Conservation (phyloP, 768 basidiomycete genomes). For the Serendipita vermifera region DNA sequence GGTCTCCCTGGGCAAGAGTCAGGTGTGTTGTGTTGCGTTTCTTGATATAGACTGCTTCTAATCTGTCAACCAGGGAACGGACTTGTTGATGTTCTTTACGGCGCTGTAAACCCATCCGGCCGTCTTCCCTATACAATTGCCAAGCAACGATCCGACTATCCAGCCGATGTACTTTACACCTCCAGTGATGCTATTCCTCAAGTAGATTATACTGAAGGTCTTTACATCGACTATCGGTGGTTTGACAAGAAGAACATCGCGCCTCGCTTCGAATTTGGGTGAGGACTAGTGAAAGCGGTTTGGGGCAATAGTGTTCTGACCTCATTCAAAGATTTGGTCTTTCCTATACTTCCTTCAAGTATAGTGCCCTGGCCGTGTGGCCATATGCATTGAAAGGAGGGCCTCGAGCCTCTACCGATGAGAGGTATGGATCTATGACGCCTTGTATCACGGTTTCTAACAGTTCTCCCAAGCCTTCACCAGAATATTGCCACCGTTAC, state of each 20-base stretch:
- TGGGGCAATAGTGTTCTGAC: too few species aligned
- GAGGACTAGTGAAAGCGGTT: not conserved
- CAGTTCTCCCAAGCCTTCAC: not conserved
- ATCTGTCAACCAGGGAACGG: slow-evolving; percentile 17
- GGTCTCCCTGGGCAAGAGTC: slow-evolving; percentile 26
- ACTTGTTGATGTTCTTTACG: slow-evolving; percentile 29
- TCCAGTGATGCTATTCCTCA: slow-evolving; percentile 15
- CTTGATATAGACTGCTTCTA: not conserved
- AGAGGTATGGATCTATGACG: not conserved
- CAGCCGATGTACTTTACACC: slow-evolving; percentile 19
- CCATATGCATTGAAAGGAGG: not conserved
- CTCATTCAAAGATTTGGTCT: slow-evolving; percentile 6
- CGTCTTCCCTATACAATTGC: slow-evolving; percentile 30
- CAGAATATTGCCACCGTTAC: slow-evolving; percentile 1
- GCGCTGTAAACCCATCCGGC: slow-evolving; percentile 27
- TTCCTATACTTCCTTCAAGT: slow-evolving; percentile 7
- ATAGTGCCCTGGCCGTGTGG: not conserved
- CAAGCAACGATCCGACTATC: slow-evolving; percentile 25
- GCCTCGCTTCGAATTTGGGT: slow-evolving; percentile 11
- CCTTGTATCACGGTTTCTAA: not conserved
- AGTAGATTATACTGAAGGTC: slow-evolving; percentile 23
- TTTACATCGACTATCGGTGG: slow-evolving; percentile 20
- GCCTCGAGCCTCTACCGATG: not conserved
- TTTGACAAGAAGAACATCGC: slow-evolving; percentile 14
- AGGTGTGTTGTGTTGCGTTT: slow-evolving; percentile 16